A percentile compares a stretch with the other conserved stretches of the same genome.
These are phyloP conservation scores for Rubia peregrina DNA, from an alignment of 305 asterid species.

Conservation along the genomic window DNA sequence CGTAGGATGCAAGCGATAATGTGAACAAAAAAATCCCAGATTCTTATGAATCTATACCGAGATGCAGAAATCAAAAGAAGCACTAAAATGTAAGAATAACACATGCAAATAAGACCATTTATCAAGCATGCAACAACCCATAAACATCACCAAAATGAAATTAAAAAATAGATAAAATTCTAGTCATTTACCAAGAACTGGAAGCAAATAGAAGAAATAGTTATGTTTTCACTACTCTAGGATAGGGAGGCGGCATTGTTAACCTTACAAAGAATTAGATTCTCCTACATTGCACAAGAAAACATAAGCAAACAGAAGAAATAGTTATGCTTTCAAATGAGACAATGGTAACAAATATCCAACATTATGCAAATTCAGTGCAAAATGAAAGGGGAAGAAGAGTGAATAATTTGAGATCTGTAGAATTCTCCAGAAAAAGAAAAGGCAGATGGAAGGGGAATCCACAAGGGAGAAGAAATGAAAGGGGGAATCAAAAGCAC, in stretches of 20 bases:
- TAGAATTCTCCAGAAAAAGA: no score
- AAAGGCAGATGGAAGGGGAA: no score
- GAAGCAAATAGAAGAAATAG: no score
- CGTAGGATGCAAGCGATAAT: background rate
- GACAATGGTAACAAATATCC: background rate
- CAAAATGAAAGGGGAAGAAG: no score
- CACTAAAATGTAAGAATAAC: background rate
- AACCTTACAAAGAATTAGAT: conserved; percentile 20
- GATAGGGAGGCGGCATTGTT: conserved; percentile 35
- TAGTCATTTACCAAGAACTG: background rate
- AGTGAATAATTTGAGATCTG: no score
- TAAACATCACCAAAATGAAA: background rate
- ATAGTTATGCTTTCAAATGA: background rate
- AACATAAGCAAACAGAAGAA: conserved; percentile 12
- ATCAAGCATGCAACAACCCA: background rate
- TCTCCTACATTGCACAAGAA: conserved; percentile 1
- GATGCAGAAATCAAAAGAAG: background rate
- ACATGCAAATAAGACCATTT: background rate
- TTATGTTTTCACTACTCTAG: conserved; percentile 45
- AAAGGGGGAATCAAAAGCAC: no score
- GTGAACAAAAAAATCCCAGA: background rate
- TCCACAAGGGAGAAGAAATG: no score
- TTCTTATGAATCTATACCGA: conserved; percentile 1
- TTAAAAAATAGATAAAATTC: no score
- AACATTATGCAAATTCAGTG: no score